Evolutionary conservation across 495 filamentous ascomycete species (phyloP).

Genomic region (Lasiosphaeria miniovina): DNA sequence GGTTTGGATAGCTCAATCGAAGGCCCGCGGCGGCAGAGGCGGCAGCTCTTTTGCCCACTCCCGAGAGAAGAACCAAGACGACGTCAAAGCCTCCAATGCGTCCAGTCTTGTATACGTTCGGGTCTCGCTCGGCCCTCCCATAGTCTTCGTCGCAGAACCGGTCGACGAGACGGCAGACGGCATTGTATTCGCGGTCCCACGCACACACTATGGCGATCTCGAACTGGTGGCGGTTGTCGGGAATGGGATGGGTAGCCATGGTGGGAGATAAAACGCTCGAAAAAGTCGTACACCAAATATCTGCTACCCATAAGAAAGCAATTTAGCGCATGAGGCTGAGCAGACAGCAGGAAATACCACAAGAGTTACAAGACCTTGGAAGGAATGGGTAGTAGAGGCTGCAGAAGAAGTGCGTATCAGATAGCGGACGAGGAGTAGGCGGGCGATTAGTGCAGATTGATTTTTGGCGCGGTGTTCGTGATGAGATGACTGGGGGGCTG

Average conservation of each 20-base stretch:
- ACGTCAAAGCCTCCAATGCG: constrained; percentile 38
- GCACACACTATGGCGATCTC: constrained; percentile 41
- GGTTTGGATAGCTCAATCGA: constrained; percentile 28
- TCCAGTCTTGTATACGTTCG: constrained; percentile 38
- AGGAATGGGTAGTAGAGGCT: background rate
- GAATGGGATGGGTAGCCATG: constrained; percentile 1
- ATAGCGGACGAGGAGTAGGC: background rate
- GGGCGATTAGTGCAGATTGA: background rate
- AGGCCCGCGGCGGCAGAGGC: constrained; percentile 29
- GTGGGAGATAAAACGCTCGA: background rate
- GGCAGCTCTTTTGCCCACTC: constrained; percentile 36
- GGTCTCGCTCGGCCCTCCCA: constrained; percentile 24
- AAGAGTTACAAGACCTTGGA: background rate
- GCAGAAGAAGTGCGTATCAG: background rate
- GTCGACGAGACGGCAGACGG: constrained; percentile 26
- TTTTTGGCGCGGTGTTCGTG: background rate
- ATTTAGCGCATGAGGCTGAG: background rate
- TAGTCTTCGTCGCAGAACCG: constrained; percentile 27
- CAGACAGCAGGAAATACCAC: background rate
- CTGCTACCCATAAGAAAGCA: background rate
- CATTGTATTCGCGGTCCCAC: constrained; percentile 32
- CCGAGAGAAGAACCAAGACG: constrained; percentile 31
- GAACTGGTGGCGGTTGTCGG: constrained; percentile 16
- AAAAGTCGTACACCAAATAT: background rate
- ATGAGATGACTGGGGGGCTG: background rate